These are phyloP conservation scores for Solanum lignicaule DNA, from an alignment of 257 asterid genomes.

Conservation along the genomic window DNA sequence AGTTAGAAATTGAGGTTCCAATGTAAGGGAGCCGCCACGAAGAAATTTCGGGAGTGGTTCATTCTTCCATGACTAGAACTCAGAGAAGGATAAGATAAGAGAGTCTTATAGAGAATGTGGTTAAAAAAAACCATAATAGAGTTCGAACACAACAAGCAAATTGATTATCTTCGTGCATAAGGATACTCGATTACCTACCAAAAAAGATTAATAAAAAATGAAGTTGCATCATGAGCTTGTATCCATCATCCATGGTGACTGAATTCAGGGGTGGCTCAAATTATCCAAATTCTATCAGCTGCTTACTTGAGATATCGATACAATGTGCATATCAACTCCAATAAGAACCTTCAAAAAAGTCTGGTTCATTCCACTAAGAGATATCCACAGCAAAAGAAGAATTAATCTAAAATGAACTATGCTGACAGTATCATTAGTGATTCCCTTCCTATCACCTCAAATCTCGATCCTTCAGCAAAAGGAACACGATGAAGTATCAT, in stretches of 20 bases:
- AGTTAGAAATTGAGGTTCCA: background rate
- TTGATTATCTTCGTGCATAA: background rate
- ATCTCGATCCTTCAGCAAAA: background rate
- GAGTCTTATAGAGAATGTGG: background rate
- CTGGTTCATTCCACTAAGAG: background rate
- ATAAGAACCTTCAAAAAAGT: background rate
- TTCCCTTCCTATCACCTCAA: background rate
- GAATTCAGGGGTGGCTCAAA: background rate
- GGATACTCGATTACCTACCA: background rate
- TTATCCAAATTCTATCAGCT: background rate
- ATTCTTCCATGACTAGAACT: background rate
- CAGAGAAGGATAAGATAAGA: background rate
- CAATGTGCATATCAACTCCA: background rate
- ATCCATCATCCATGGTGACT: background rate
- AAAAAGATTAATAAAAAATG: background rate
- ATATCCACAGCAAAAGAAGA: background rate
- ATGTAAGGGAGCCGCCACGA: background rate
- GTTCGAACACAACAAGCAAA: background rate
- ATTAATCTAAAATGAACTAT: background rate
- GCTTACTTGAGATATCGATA: background rate
- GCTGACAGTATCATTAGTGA: background rate
- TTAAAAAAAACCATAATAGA: background rate
- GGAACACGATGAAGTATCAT: background rate
- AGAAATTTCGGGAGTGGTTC: background rate
- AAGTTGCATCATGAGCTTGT: background rate